These are phyloP conservation scores for Xylaria sp. DNA, from an alignment of 2,329 filamentous ascomycete species.

Conservation along the genomic window DNA sequence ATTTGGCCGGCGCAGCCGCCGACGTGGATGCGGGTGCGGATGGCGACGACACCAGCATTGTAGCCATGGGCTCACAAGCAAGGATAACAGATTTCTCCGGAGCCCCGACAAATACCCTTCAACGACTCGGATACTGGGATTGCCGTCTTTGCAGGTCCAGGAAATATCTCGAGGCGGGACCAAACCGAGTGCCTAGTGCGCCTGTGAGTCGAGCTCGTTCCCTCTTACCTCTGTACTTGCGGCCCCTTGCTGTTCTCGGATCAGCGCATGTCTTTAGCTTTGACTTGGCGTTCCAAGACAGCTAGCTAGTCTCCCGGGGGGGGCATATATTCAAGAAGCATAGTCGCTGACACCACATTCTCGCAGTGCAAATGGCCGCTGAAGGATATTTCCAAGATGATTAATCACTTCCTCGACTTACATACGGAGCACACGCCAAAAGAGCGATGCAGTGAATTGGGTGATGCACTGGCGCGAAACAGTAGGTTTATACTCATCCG, in stretches of 20 bases:
- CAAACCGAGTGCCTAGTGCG: conserved; percentile 48
- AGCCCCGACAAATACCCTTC: conserved; percentile 36
- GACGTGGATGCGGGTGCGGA: conserved; percentile 5
- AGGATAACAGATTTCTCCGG: conserved; percentile 13
- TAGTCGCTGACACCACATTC: background rate
- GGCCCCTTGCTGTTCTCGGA: background rate
- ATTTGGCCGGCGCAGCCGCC: conserved; percentile 21
- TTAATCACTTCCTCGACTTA: conserved; percentile 54
- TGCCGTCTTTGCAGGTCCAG: conserved; percentile 51
- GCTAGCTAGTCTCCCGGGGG: background rate
- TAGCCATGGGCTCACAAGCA: conserved; percentile 7
- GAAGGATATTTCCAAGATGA: conserved; percentile 53
- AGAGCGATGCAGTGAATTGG: conserved; percentile 52
- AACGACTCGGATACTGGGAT: conserved; percentile 54
- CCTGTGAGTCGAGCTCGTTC: conserved; percentile 39
- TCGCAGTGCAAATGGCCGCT: conserved; percentile 49
- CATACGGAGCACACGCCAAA: conserved; percentile 50
- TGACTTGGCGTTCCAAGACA: background rate
- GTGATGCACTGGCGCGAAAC: conserved; percentile 49
- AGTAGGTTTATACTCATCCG: conserved; percentile 40
- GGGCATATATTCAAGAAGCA: background rate
- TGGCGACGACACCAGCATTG: conserved; percentile 19
- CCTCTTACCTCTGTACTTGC: background rate
- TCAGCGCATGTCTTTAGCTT: background rate
- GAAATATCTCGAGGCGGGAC: conserved; percentile 50